A percentile compares a stretch with the other conserved stretches of the same genome.
phyloP scores from a whole-genome alignment of 345 rosid species.

The Passiflora organensis region DNA sequence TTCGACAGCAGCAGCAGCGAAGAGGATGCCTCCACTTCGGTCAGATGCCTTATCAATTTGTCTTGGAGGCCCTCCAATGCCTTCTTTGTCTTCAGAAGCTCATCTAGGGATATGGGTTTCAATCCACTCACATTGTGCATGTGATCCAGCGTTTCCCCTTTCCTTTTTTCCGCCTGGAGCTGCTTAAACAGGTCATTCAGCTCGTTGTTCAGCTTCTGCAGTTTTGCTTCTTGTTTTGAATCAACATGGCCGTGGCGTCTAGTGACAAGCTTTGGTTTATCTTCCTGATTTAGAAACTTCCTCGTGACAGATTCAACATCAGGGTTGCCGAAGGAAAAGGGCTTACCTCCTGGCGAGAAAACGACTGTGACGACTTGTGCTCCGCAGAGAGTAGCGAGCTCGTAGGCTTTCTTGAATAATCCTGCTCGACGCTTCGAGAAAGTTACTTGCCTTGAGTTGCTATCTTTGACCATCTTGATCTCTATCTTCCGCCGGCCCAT shows the following conservation, averaged over 20 bases:
- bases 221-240: background rate
- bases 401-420: slow-evolving; percentile 21
- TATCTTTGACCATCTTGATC: slow-evolving; percentile 19
- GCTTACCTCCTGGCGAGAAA: slow-evolving; percentile 24
- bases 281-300: slow-evolving; percentile 9
- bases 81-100: slow-evolving; percentile 5
- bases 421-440: slow-evolving; percentile 19
- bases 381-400: slow-evolving; percentile 17
- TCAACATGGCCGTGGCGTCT: background rate
- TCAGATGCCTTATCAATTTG: background rate
- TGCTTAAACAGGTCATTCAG: slow-evolving; percentile 5
- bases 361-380: slow-evolving; percentile 13
- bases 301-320: background rate
- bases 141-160: slow-evolving; percentile 5
- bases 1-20: slow-evolving; percentile 8
- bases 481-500: slow-evolving; percentile 24
- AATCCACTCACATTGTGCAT: background rate
- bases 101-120: background rate
- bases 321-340: slow-evolving; percentile 13
- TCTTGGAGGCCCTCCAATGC: slow-evolving; percentile 5
- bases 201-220: slow-evolving; percentile 5
- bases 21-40: slow-evolving; percentile 17
- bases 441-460: slow-evolving; percentile 15
- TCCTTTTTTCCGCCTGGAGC: slow-evolving; percentile 16
- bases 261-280: background rate